A percentile compares a stretch with the other conserved stretches of the same genome.
Conservation (phyloP, 1,139 yeast species). For the Insectozyma bohioensis region DNA sequence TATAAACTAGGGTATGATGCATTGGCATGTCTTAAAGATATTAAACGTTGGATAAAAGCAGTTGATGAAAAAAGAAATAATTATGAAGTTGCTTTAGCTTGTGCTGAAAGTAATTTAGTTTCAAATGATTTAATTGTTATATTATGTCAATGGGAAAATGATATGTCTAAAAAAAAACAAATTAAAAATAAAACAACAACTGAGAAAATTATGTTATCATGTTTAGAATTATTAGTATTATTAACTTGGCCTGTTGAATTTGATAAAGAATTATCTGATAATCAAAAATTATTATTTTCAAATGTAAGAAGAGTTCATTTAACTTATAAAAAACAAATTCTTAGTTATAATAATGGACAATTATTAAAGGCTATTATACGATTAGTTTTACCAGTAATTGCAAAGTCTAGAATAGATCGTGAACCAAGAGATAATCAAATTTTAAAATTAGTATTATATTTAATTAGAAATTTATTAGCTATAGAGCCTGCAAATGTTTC, state of each 20-base stretch:
- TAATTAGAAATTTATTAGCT: conserved; percentile 71
- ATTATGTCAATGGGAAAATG: conserved; percentile 70
- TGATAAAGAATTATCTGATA: conserved; percentile 47
- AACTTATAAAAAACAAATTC: conserved; percentile 66
- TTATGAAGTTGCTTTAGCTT: conserved; percentile 84
- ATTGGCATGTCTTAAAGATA: conserved; percentile 80
- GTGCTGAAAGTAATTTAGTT: conserved; percentile 78
- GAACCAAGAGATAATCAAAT: conserved; percentile 72
- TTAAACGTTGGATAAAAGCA: conserved; percentile 81
- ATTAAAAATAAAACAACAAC: conserved; percentile 34
- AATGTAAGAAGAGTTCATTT: conserved; percentile 66
- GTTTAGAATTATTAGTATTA: conserved; percentile 77
- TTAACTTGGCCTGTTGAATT: conserved; percentile 80
- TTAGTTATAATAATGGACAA: conserved; percentile 58
- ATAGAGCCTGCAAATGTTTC: conserved; percentile 69
- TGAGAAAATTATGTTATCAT: conserved; percentile 66
- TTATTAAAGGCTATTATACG: conserved; percentile 71
- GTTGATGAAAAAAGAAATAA: conserved; percentile 73
- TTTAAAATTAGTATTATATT: conserved; percentile 66
- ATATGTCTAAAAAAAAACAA: conserved; percentile 20
- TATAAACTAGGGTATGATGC: conserved; percentile 92
- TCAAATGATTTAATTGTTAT: conserved; percentile 73
- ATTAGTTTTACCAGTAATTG: conserved; percentile 65
- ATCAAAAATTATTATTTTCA: conserved; percentile 58
- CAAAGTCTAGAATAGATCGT: conserved; percentile 55